Percentiles rank a stretch among this genome's conserved stretches.
These are phyloP conservation scores for Aspergillus unguis DNA, from an alignment of 2,329 filamentous ascomycete genomes.

Conservation along the genomic window DNA sequence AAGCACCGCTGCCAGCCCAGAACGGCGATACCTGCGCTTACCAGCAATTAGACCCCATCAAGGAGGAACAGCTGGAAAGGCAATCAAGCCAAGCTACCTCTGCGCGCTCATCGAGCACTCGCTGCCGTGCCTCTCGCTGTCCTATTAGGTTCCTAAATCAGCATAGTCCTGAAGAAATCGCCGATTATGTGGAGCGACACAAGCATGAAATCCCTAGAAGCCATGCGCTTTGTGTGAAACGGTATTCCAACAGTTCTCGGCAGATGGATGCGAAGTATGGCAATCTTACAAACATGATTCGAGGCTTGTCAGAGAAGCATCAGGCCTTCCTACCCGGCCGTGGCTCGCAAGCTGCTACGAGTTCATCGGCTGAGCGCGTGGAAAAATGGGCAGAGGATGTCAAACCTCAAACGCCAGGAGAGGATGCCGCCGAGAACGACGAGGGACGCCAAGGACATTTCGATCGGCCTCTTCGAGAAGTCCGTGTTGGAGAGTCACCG, in stretches of 20 bases:
- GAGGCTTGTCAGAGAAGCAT: conserved; percentile 81
- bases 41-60: conserved; percentile 59
- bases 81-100: conserved; percentile 42
- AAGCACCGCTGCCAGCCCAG: conserved; percentile 38
- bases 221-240: conserved; percentile 85
- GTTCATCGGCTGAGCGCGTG: conserved; percentile 65
- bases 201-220: conserved; percentile 93
- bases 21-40: conserved; percentile 45
- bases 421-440: conserved; percentile 44
- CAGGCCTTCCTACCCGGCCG: conserved; percentile 73
- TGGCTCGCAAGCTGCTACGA: conserved; percentile 28
- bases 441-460: conserved; percentile 70
- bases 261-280: conserved; percentile 94
- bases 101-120: conserved; percentile 51
- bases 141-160: conserved; percentile 91
- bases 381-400: conserved; percentile 83
- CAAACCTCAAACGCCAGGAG: conserved; percentile 46
- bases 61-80: conserved; percentile 47
- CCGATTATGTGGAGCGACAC: conserved; percentile 88
- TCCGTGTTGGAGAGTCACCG: conserved; percentile 89
- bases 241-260: conserved; percentile 82
- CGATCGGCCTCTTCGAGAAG: conserved; percentile 78
- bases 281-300: conserved; percentile 89
- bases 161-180: conserved; percentile 89
- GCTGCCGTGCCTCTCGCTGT: conserved; percentile 69